Evolutionary conservation across 768 basidiomycete genomes (phyloP).

Genomic region (Tubosaeta sp.): DNA sequence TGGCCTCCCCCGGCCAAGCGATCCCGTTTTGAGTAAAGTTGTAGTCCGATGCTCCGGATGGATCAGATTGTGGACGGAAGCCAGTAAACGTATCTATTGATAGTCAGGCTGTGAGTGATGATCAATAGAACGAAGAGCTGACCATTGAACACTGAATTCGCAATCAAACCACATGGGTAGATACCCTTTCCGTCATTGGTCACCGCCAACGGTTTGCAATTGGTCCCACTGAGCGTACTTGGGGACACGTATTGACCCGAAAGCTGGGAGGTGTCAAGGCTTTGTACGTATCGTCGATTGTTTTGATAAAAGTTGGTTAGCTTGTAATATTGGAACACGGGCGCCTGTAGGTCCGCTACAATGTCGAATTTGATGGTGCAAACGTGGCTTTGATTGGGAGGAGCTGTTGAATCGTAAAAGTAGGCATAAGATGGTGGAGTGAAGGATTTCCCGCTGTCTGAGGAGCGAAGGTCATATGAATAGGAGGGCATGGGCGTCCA

Average conservation of each 20-base stretch:
- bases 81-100: conserved; percentile 71
- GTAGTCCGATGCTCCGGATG: conserved; percentile 50
- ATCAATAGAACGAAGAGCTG: conserved; percentile 12
- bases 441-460: conserved; percentile 44
- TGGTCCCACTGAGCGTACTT: conserved; percentile 53
- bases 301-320: conserved; percentile 97
- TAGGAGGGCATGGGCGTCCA: conserved; percentile 60
- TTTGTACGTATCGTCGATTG: conserved; percentile 96
- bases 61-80: conserved; percentile 44
- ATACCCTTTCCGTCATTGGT: conserved; percentile 49
- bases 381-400: conserved; percentile 45
- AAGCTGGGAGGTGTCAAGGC: conserved; percentile 79
- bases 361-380: conserved; percentile 83
- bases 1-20: conserved; percentile 93
- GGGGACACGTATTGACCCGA: conserved; percentile 59
- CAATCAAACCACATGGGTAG: conserved; percentile 96
- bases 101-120: neutral
- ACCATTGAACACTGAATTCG: conserved; percentile 97
- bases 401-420: conserved; percentile 44
- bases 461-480: conserved; percentile 61
- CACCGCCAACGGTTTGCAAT: conserved; percentile 86
- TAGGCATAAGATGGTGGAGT: conserved; percentile 72
- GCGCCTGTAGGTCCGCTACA: conserved; percentile 65
- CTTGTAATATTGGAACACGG: conserved; percentile 94
- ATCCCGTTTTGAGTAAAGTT: conserved; percentile 75